Conservation (phyloP, 164 flowering plant genomes). For the Kalanchoe fedtschenkoi region DNA sequence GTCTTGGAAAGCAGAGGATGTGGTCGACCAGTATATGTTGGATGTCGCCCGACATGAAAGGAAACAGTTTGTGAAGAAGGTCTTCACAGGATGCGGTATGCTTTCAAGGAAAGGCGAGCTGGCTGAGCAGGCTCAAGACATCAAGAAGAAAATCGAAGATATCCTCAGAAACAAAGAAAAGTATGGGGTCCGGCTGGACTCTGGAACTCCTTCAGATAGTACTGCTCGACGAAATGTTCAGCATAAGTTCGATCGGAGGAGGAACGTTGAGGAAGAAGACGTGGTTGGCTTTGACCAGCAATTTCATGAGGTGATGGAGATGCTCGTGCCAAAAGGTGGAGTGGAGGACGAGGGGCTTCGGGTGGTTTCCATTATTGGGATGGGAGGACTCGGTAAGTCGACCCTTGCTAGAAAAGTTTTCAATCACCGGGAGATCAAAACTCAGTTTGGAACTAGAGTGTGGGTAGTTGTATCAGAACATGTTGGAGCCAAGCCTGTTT, state of each 20-base stretch:
- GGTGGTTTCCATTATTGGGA: constrained; percentile 15
- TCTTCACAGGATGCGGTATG: neutral
- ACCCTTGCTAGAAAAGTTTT: constrained; percentile 12
- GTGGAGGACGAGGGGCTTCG: neutral
- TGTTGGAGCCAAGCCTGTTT: neutral
- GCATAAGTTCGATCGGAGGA: too few relatives aligned
- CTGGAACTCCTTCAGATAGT: too few relatives aligned
- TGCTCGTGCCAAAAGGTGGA: neutral
- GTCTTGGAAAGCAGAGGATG: neutral
- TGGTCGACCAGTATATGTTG: neutral
- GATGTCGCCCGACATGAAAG: neutral
- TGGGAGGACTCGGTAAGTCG: constrained; percentile 19
- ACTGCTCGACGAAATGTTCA: too few relatives aligned
- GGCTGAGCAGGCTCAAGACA: neutral
- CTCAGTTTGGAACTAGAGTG: neutral
- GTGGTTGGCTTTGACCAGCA: neutral
- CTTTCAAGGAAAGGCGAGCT: neutral
- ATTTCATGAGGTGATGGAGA: neutral
- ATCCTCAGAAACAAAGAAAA: neutral
- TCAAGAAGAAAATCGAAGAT: neutral
- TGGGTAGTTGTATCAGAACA: constrained; percentile 14
- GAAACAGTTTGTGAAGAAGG: neutral
- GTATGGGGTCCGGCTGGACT: neutral
- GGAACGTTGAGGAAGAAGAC: neutral
- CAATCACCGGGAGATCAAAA: neutral